phyloP scores from a whole-genome alignment of 768 basidiomycete genomes.

The Crepidotus variabilis region DNA sequence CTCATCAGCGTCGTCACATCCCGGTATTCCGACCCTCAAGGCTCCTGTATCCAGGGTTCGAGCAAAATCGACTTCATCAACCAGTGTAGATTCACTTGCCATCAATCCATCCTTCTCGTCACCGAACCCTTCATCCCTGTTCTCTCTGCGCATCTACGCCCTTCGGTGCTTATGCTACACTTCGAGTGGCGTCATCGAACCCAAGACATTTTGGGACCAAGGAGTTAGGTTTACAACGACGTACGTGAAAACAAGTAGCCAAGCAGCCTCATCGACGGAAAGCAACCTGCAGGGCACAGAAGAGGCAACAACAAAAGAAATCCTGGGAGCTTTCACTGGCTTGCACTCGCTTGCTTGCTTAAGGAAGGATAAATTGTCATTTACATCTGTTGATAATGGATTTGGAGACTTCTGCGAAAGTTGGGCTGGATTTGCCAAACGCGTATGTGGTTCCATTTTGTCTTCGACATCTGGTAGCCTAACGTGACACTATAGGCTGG shows the following conservation, averaged over 20 bases:
- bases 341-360: too few species aligned
- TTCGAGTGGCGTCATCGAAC: slow-evolving; percentile 41
- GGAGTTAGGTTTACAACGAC: slow-evolving; percentile 43
- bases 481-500: slow-evolving; percentile 32
- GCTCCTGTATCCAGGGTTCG: neutral
- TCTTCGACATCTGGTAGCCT: neutral
- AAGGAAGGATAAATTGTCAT: too few species aligned
- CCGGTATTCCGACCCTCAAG: slow-evolving; percentile 8
- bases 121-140: slow-evolving; percentile 22
- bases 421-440: slow-evolving; percentile 65
- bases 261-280: neutral
- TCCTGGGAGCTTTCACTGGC: too few species aligned
- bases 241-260: slow-evolving; percentile 34
- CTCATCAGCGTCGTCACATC: slow-evolving; percentile 8
- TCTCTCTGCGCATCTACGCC: slow-evolving; percentile 39
- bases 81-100: neutral
- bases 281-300: slow-evolving; percentile 18
- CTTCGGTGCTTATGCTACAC: slow-evolving; percentile 44
- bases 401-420: slow-evolving; percentile 10
- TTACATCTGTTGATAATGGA: too few species aligned
- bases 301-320: slow-evolving; percentile 14
- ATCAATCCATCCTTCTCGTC: slow-evolving; percentile 10
- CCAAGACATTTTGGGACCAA: slow-evolving; percentile 71
- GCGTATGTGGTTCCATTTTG: slow-evolving; percentile 33
- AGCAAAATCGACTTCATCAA: too few species aligned